A percentile compares a stretch with the other conserved stretches of the same genome.
Evolutionary conservation across 108 stramenopile species (phyloP).

Genomic region (Nitzschia palea): DNA sequence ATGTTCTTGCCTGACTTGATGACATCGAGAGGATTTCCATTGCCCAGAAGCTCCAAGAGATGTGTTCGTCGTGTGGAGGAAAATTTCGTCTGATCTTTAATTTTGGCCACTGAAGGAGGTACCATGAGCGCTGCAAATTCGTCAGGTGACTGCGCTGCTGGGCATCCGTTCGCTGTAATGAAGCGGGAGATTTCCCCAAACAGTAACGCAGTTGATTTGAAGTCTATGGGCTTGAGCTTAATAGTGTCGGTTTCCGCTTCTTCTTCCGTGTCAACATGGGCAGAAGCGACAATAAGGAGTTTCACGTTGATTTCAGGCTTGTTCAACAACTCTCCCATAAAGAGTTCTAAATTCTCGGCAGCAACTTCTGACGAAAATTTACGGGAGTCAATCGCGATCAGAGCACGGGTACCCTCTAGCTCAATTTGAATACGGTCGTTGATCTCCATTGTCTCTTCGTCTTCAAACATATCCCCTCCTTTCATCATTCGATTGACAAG

Average conservation of each 20-base stretch:
- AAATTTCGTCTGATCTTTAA: constrained; percentile 16
- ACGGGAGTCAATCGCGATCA: constrained; percentile 30
- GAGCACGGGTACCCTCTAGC: constrained; percentile 18
- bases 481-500: constrained; percentile 22
- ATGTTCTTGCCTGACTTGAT: constrained; percentile 28
- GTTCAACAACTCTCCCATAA: constrained; percentile 24
- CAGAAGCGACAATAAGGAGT: constrained; percentile 25
- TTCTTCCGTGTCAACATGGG: not conserved
- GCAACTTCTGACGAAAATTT: constrained; percentile 20
- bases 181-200: constrained; percentile 38
- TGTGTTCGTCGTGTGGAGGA: constrained; percentile 22
- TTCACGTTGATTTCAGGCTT: constrained; percentile 24
- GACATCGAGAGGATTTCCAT: constrained; percentile 28
- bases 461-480: constrained; percentile 22
- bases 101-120: constrained; percentile 34
- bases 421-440: constrained; percentile 31
- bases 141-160: constrained; percentile 40
- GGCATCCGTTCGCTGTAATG: constrained; percentile 43
- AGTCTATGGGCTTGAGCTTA: constrained; percentile 20
- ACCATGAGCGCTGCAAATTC: constrained; percentile 40
- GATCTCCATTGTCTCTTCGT: constrained; percentile 35
- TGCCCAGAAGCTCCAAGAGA: constrained; percentile 24
- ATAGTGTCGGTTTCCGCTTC: constrained; percentile 29
- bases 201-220: constrained; percentile 32
- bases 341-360: constrained; percentile 27